These are phyloP conservation scores for Neurospora sp. DNA, from an alignment of 495 filamentous ascomycete genomes.

Conservation along the genomic window DNA sequence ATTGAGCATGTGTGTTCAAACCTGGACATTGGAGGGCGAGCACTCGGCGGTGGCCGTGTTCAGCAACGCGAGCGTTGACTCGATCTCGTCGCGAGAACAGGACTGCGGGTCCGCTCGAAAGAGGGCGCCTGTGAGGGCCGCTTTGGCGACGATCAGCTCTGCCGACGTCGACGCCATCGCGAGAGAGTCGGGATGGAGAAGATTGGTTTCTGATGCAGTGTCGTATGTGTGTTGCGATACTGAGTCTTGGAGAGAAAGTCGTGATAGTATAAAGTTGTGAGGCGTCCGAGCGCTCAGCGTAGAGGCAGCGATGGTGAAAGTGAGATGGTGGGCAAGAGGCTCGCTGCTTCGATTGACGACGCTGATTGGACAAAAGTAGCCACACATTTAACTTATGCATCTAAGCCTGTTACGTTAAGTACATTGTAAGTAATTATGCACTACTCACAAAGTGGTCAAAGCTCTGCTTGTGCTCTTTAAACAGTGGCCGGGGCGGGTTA, in stretches of 20 bases:
- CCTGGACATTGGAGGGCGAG: slow-evolving; percentile 83
- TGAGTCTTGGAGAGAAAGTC: background rate
- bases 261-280: background rate
- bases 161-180: slow-evolving; percentile 63
- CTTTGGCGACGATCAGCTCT: slow-evolving; percentile 72
- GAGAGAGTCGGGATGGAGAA: background rate
- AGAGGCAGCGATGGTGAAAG: background rate
- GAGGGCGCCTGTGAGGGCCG: slow-evolving; percentile 64
- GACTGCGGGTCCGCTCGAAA: slow-evolving; percentile 66
- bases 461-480: background rate
- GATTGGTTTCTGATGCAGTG: background rate
- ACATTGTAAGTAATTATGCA: background rate
- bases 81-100: slow-evolving; percentile 61
- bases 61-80: slow-evolving; percentile 57
- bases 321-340: background rate
- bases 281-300: background rate
- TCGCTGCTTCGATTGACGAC: background rate
- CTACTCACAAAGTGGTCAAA: background rate
- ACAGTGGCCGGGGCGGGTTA: background rate
- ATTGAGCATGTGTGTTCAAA: slow-evolving; percentile 56
- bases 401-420: background rate
- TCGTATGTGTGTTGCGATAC: background rate
- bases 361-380: background rate
- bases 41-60: slow-evolving; percentile 61
- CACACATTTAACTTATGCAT: background rate